phyloP scores from a whole-genome alignment of 768 basidiomycete genomes.

The Solioccasus polychromus region DNA sequence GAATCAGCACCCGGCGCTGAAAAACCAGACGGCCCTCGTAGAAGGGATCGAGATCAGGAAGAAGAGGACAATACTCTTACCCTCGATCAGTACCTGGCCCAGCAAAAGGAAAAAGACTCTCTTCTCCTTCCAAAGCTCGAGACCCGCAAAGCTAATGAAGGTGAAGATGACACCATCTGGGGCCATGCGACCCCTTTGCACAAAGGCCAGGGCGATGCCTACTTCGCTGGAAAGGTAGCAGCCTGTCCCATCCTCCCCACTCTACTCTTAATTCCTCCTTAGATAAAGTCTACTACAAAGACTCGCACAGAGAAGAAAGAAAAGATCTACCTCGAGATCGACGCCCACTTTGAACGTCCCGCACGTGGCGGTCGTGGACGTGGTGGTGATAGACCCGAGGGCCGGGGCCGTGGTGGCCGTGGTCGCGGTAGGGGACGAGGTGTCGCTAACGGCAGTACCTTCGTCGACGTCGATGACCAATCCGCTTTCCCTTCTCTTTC shows the following conservation, averaged over 20 bases:
- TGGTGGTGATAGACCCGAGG: constrained; percentile 47
- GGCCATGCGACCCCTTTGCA: constrained; percentile 65
- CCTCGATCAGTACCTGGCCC: constrained; percentile 88
- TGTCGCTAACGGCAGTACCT: constrained; percentile 36
- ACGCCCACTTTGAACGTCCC: constrained; percentile 84
- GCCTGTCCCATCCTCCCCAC: constrained; percentile 2
- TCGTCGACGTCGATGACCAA: constrained; percentile 77
- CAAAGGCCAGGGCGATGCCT: constrained; percentile 67
- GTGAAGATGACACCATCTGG: constrained; percentile 65
- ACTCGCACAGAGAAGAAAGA: constrained; percentile 77
- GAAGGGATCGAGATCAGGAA: constrained; percentile 61
- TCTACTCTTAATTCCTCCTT: constrained; percentile 2
- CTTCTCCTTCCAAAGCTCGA: constrained; percentile 75
- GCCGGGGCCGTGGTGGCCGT: constrained; percentile 44
- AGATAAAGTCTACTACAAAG: constrained; percentile 70
- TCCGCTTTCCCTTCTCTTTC: constrained; percentile 88
- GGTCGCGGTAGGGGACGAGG: constrained; percentile 44
- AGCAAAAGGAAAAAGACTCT: constrained; percentile 62
- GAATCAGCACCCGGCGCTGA: constrained; percentile 35
- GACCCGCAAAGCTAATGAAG: constrained; percentile 74
- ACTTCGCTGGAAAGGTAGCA: constrained; percentile 88
- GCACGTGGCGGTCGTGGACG: constrained; percentile 59
- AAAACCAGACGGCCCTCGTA: constrained; percentile 37
- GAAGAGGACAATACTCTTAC: constrained; percentile 95
- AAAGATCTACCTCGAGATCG: constrained; percentile 90